A percentile compares a stretch with the other conserved stretches of the same genome.
phyloP scores from a whole-genome alignment of 2,329 filamentous ascomycete genomes.

The Fusarium palustre region DNA sequence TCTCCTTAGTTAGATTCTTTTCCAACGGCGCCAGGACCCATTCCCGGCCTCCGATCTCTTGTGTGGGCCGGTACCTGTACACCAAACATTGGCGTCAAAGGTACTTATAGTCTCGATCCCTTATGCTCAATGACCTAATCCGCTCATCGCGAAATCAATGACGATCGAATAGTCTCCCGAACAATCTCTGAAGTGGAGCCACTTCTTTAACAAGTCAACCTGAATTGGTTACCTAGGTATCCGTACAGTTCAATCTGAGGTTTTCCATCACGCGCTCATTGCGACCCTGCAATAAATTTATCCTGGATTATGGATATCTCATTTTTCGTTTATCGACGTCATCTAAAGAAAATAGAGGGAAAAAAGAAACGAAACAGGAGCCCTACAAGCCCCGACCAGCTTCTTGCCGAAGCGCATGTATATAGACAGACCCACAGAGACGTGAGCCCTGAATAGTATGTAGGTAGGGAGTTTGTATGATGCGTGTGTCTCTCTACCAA shows the following conservation, averaged over 20 bases:
- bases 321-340: conserved; percentile 20
- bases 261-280: conserved; percentile 26
- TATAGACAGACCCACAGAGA: background rate
- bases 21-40: conserved; percentile 27
- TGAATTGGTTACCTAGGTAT: conserved; percentile 2
- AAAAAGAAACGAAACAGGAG: background rate
- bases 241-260: conserved; percentile 10
- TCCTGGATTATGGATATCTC: conserved; percentile 17
- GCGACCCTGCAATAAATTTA: conserved; percentile 23
- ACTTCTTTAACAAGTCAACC: conserved; percentile 11
- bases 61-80: conserved; percentile 8
- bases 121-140: conserved; percentile 15
- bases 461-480: background rate
- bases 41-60: conserved; percentile 5
- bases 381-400: background rate
- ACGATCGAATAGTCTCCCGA: conserved; percentile 31
- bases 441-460: background rate
- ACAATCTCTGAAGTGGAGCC: conserved; percentile 16
- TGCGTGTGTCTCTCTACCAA: background rate
- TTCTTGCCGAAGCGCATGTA: background rate
- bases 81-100: background rate
- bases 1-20: background rate
- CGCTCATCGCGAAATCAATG: conserved; percentile 34
- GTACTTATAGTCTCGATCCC: conserved; percentile 27
- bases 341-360: conserved; percentile 1